These are phyloP conservation scores for Colletotrichum sp. DNA, from an alignment of 2,329 filamentous ascomycete species.

Conservation along the genomic window DNA sequence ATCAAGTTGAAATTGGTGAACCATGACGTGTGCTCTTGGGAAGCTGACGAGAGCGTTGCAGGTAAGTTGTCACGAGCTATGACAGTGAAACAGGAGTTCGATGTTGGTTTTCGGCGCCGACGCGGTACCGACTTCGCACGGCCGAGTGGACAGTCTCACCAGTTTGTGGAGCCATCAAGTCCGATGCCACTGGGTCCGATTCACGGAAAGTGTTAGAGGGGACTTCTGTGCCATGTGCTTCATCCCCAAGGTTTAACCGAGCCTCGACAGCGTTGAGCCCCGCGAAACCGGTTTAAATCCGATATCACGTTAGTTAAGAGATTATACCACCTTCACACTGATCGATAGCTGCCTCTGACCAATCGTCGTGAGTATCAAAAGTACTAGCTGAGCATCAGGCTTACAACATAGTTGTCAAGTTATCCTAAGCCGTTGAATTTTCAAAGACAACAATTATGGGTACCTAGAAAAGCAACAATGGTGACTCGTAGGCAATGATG, in stretches of 20 bases:
- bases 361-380: too few relatives aligned
- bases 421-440: too few relatives aligned
- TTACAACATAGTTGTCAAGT: too few relatives aligned
- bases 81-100: not conserved
- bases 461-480: too few relatives aligned
- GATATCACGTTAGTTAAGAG: not conserved
- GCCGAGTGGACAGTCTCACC: not conserved
- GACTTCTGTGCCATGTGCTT: not conserved
- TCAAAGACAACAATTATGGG: too few relatives aligned
- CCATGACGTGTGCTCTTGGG: not conserved
- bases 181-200: rapidly evolving
- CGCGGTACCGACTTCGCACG: not conserved
- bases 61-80: too few relatives aligned
- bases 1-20: not conserved
- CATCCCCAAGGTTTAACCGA: not conserved
- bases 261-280: not conserved
- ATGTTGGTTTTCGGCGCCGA: not conserved
- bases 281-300: not conserved
- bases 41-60: too few relatives aligned
- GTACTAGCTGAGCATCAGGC: too few relatives aligned
- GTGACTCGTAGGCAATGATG: too few relatives aligned
- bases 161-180: not conserved
- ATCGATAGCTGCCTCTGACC: too few relatives aligned
- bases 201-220: not conserved
- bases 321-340: not conserved